Evolutionary conservation across 1,284 basidiomycete species (phyloP).

Genomic region (Schizopora paradoxa): DNA sequence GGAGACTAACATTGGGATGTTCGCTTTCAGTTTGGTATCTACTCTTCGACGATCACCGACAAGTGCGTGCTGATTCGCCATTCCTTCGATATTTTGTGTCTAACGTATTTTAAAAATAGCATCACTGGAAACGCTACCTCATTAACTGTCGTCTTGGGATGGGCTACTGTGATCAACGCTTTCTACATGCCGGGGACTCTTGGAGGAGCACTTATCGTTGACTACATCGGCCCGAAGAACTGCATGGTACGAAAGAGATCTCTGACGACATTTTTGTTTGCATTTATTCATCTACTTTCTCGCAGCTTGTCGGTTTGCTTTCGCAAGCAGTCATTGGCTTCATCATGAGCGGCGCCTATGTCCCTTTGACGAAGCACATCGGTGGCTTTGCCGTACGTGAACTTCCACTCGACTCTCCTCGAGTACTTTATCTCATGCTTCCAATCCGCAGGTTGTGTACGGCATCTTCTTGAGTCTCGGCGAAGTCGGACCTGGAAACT

Average conservation of each 20-base stretch:
- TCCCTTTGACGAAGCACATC: constrained; percentile 53
- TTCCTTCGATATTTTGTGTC: neutral
- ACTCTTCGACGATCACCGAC: constrained; percentile 74
- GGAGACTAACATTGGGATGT: constrained; percentile 1
- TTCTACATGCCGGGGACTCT: constrained; percentile 79
- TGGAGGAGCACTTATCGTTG: constrained; percentile 74
- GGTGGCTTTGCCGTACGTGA: constrained; percentile 68
- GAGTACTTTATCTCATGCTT: neutral
- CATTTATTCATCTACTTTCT: constrained; percentile 2
- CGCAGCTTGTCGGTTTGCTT: constrained; percentile 63
- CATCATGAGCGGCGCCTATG: constrained; percentile 80
- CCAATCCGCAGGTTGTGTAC: constrained; percentile 57
- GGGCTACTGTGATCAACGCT: constrained; percentile 72
- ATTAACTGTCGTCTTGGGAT: constrained; percentile 63
- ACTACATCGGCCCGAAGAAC: constrained; percentile 68
- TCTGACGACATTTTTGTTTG: neutral
- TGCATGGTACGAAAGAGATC: constrained; percentile 67
- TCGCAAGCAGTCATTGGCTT: constrained; percentile 72
- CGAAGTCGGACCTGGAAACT: constrained; percentile 79
- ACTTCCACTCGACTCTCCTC: neutral
- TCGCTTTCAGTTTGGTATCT: constrained; percentile 68
- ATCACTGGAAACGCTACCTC: constrained; percentile 50
- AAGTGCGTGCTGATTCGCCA: constrained; percentile 43
- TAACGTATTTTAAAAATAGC: constrained; percentile 28
- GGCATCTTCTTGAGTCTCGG: constrained; percentile 88